Evolutionary conservation across 2,329 filamentous ascomycete species (phyloP).

Genomic region (Botryotinia calthae): DNA sequence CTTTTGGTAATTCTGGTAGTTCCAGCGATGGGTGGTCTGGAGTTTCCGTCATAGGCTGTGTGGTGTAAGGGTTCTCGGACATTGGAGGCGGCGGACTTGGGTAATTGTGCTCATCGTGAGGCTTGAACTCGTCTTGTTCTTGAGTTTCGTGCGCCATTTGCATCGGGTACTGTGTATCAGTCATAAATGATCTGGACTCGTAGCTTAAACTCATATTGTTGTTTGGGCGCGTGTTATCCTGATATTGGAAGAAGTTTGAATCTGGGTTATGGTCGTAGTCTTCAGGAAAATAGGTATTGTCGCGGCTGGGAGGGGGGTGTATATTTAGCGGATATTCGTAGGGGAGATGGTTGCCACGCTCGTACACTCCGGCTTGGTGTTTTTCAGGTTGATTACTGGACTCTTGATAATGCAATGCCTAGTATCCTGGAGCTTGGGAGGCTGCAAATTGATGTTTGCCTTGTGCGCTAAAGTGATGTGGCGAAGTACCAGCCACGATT

Average conservation of each 20-base stretch:
- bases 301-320: background rate
- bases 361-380: conserved; percentile 13
- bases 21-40: conserved; percentile 31
- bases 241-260: conserved; percentile 11
- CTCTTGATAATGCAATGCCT: conserved; percentile 10
- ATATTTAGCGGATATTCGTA: background rate
- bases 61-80: conserved; percentile 35
- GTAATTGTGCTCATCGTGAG: conserved; percentile 34
- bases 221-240: background rate
- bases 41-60: conserved; percentile 28
- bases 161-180: conserved; percentile 32
- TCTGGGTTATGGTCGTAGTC: background rate
- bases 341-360: conserved; percentile 14
- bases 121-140: conserved; percentile 34
- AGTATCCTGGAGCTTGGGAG: conserved; percentile 1
- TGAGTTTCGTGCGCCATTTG: conserved; percentile 35
- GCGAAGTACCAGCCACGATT: conserved; percentile 17
- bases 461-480: conserved; percentile 12
- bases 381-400: conserved; percentile 12
- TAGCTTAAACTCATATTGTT: conserved; percentile 34
- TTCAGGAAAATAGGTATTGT: conserved; percentile 6
- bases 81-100: conserved; percentile 36
- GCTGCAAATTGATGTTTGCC: conserved; percentile 12
- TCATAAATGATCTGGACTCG: conserved; percentile 32
- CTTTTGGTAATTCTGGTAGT: conserved; percentile 33